phyloP scores from a whole-genome alignment of 176 grass and related monocot genomes.

The Guadua angustifolia region DNA sequence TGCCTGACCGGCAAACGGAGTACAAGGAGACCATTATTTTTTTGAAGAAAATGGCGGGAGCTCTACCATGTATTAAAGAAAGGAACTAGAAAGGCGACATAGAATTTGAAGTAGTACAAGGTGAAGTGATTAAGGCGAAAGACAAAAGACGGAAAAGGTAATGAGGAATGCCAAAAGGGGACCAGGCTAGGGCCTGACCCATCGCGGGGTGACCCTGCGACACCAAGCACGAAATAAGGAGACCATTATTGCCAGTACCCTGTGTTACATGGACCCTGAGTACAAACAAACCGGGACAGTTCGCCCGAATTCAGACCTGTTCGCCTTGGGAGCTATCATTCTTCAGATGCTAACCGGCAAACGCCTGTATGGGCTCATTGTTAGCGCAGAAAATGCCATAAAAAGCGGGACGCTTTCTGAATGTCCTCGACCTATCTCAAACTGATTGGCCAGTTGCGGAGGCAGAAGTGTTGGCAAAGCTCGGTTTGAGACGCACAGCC shows the following conservation, averaged over 20 bases:
- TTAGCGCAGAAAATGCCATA: slow-evolving; percentile 52
- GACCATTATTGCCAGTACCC: slow-evolving; percentile 73
- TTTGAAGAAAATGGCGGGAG: too few relatives aligned
- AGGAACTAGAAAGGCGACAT: too few relatives aligned
- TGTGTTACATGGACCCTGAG: slow-evolving; percentile 96
- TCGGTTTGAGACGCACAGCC: slow-evolving; percentile 63
- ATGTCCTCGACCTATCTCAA: slow-evolving; percentile 60
- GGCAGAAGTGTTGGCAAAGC: slow-evolving; percentile 69
- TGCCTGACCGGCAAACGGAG: slow-evolving; percentile 79
- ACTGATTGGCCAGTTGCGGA: slow-evolving; percentile 62
- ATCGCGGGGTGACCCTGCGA: too few relatives aligned
- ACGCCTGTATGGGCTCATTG: slow-evolving; percentile 66
- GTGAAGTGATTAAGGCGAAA: too few relatives aligned
- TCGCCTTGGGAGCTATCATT: slow-evolving; percentile 68
- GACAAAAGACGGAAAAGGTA: too few relatives aligned
- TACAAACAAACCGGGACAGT: slow-evolving; percentile 89
- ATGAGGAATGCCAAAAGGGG: too few relatives aligned
- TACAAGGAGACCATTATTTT: slow-evolving; percentile 81
- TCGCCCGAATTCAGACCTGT: slow-evolving; percentile 81
- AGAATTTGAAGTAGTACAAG: too few relatives aligned
- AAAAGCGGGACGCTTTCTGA: slow-evolving; percentile 39
- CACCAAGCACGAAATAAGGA: too few relatives aligned
- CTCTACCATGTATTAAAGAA: too few relatives aligned
- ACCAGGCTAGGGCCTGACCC: too few relatives aligned
- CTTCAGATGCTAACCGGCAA: slow-evolving; percentile 76